A percentile compares a stretch with the other conserved stretches of the same genome.
Evolutionary conservation across 2,329 filamentous ascomycete genomes (phyloP).

Genomic region (Fusarium globosum): DNA sequence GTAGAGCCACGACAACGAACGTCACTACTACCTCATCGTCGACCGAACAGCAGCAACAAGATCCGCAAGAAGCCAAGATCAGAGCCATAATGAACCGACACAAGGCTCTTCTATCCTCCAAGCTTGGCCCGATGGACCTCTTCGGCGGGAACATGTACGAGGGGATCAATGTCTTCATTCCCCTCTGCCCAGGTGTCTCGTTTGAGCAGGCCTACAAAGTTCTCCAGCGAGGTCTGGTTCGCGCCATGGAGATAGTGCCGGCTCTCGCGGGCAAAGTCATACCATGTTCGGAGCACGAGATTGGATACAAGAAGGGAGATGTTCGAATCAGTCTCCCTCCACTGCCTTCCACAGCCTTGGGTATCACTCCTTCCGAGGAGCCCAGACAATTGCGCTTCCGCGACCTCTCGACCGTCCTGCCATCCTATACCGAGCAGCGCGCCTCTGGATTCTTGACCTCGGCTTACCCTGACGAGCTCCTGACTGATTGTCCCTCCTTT

Average conservation of each 20-base stretch:
- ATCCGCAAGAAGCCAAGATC: not conserved
- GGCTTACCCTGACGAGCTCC: not conserved
- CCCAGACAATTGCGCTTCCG: not conserved
- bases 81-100: not conserved
- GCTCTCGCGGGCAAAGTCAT: not conserved
- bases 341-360: not conserved
- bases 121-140: not conserved
- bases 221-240: not conserved
- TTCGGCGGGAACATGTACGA: not conserved
- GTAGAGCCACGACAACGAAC: not conserved
- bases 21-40: not conserved
- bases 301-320: not conserved
- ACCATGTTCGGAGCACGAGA: not conserved
- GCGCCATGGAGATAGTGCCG: not conserved
- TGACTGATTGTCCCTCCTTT: not conserved
- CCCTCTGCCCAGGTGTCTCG: not conserved
- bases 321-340: not conserved
- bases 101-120: not conserved
- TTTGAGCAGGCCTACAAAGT: not conserved
- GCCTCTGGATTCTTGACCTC: not conserved
- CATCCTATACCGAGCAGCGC: not conserved
- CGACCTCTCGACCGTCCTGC: not conserved
- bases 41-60: not conserved
- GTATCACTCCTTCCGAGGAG: accelerated
- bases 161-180: not conserved